Evolutionary conservation across 371 early-diverging fungal genomes (phyloP).

Genomic region (Mucor piriformis): DNA sequence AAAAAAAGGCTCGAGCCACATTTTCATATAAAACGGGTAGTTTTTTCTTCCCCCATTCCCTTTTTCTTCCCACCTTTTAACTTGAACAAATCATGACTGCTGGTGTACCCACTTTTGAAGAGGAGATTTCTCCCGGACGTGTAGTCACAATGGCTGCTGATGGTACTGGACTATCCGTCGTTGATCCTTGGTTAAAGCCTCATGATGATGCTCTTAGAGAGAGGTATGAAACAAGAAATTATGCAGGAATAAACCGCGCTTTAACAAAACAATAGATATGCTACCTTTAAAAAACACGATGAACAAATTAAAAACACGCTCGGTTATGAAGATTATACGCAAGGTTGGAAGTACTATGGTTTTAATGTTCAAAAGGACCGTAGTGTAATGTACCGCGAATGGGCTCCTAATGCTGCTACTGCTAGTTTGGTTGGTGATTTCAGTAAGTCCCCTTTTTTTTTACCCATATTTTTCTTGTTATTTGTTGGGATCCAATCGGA

Average conservation of each 20-base stretch:
- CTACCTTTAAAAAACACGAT: conserved; percentile 65
- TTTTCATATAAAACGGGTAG: conserved; percentile 4
- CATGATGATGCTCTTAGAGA: conserved; percentile 58
- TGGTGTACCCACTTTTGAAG: conserved; percentile 27
- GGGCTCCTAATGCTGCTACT: conserved; percentile 86
- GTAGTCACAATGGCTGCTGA: conserved; percentile 50
- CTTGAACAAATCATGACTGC: conserved; percentile 1
- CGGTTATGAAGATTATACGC: conserved; percentile 81
- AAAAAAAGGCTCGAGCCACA: conserved; percentile 17
- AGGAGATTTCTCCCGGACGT: conserved; percentile 44
- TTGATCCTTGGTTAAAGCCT: conserved; percentile 77
- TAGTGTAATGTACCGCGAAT: conserved; percentile 86
- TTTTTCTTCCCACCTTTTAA: not conserved
- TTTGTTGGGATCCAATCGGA: not conserved
- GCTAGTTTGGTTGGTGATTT: conserved; percentile 93
- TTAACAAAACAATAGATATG: conserved; percentile 38
- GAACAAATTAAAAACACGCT: conserved; percentile 65
- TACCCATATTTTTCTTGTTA: no score
- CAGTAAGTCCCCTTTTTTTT: conserved; percentile 58
- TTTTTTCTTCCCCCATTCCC: not conserved
- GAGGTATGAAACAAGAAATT: conserved; percentile 45
- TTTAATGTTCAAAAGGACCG: conserved; percentile 64
- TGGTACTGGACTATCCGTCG: conserved; percentile 63
- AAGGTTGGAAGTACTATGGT: conserved; percentile 81
- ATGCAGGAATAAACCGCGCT: not conserved